These are phyloP conservation scores for Lyophyllum shimeji DNA, from an alignment of 768 basidiomycete genomes.

Conservation along the genomic window DNA sequence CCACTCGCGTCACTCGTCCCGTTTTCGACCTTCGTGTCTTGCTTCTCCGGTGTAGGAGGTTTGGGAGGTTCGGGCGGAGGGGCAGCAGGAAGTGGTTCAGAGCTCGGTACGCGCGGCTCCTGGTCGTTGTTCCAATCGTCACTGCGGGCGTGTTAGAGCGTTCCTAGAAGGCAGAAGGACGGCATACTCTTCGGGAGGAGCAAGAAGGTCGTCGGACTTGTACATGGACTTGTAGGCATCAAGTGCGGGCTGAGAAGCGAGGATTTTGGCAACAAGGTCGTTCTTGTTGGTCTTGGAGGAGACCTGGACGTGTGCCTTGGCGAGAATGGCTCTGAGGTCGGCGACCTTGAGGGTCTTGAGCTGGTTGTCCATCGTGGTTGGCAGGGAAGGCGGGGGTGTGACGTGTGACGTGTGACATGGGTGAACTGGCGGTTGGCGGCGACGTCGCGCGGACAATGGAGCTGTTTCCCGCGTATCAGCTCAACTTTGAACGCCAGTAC, in stretches of 20 bases:
- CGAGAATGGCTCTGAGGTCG: constrained; percentile 65
- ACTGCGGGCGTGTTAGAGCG: constrained; percentile 22
- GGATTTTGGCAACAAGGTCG: constrained; percentile 65
- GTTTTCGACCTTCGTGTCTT: constrained; percentile 11
- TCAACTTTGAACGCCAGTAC: constrained; percentile 30
- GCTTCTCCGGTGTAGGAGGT: constrained; percentile 11
- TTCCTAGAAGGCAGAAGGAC: background rate
- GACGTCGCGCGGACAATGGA: constrained; percentile 49
- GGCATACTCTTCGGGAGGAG: constrained; percentile 27
- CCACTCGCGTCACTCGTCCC: background rate
- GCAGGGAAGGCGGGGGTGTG: constrained; percentile 22
- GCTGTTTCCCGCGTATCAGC: constrained; percentile 60
- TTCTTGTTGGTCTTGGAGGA: constrained; percentile 62
- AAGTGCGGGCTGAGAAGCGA: constrained; percentile 50
- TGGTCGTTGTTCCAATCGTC: constrained; percentile 44
- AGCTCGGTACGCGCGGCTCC: constrained; percentile 15
- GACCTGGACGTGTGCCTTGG: constrained; percentile 44
- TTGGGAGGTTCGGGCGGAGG: background rate
- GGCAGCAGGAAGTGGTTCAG: constrained; percentile 7
- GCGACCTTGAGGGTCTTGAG: constrained; percentile 68
- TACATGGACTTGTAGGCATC: constrained; percentile 45
- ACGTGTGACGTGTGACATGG: constrained; percentile 20
- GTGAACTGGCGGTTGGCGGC: constrained; percentile 29
- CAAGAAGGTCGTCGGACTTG: constrained; percentile 23
- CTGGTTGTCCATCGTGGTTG: constrained; percentile 34